Evolutionary conservation across 2,329 filamentous ascomycete genomes (phyloP).

Genomic region (Akanthomyces lecanii): DNA sequence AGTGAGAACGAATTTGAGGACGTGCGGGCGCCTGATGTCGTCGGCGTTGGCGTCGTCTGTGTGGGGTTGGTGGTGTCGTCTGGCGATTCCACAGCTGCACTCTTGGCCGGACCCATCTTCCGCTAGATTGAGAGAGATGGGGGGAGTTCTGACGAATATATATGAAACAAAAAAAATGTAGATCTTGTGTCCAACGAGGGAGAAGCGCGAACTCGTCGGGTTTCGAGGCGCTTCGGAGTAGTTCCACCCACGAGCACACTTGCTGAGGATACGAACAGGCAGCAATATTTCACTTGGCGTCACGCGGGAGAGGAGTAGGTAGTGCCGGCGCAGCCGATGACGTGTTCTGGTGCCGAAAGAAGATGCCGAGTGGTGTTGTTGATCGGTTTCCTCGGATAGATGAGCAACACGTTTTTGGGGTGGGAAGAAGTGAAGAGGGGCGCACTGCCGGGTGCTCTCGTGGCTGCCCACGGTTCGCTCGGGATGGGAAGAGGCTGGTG

Average conservation of each 20-base stretch:
- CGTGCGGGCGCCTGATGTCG: neutral
- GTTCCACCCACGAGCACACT: neutral
- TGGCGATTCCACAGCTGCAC: conserved; percentile 1
- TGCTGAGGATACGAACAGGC: neutral
- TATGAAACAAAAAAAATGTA: neutral
- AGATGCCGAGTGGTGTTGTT: neutral
- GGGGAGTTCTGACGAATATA: too few relatives aligned
- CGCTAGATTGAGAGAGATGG: neutral
- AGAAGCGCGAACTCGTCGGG: neutral
- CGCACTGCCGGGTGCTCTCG: too few relatives aligned
- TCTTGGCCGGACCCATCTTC: conserved; percentile 6
- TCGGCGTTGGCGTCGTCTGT: neutral
- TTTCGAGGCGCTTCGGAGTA: neutral
- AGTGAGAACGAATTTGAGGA: conserved; percentile 38
- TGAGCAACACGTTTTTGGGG: neutral
- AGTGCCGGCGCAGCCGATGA: neutral
- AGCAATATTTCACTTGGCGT: neutral
- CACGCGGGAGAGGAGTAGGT: neutral
- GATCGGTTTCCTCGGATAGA: neutral
- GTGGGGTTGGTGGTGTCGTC: conserved; percentile 4
- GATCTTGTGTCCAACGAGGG: neutral
- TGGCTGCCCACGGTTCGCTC: too few relatives aligned
- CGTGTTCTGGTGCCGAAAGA: neutral
- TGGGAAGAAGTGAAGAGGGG: too few relatives aligned
- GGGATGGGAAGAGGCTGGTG: too few relatives aligned